Conservation (phyloP, 1,284 basidiomycete genomes). For the Thecaphora thlaspeos region DNA sequence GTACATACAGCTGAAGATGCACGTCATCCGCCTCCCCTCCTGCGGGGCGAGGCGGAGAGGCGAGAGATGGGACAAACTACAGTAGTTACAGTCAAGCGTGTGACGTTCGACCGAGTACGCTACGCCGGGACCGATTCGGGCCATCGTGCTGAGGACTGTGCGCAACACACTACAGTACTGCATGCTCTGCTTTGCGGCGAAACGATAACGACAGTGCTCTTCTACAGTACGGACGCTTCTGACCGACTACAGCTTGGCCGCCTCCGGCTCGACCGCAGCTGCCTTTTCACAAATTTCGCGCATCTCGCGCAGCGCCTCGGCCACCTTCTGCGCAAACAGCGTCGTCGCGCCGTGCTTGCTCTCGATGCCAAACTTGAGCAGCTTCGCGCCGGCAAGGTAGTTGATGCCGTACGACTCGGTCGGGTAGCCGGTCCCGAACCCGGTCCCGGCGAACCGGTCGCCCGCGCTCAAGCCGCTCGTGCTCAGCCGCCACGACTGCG, state of each 20-base stretch:
- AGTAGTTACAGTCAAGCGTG: no score
- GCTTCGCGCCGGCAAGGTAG: constrained; percentile 73
- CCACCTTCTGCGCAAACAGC: constrained; percentile 69
- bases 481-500: constrained; percentile 84
- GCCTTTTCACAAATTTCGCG: constrained; percentile 63
- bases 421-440: constrained; percentile 62
- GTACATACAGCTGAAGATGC: no score
- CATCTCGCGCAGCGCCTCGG: constrained; percentile 74
- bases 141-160: no score
- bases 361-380: constrained; percentile 93
- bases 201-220: no score
- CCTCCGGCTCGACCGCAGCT: constrained; percentile 28
- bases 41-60: no score
- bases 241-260: constrained; percentile 30
- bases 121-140: no score
- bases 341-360: constrained; percentile 80
- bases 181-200: no score
- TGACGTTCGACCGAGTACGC: no score
- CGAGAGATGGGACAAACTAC: no score
- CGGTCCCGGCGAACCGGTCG: constrained; percentile 83
- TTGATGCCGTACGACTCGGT: constrained; percentile 46
- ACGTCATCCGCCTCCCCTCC: no score
- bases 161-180: no score
- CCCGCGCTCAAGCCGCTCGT: constrained; percentile 88
- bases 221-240: no score